Evolutionary conservation across 192 early-diverging fungal genomes (phyloP).

Genomic region (Umbelopsis sp.): DNA sequence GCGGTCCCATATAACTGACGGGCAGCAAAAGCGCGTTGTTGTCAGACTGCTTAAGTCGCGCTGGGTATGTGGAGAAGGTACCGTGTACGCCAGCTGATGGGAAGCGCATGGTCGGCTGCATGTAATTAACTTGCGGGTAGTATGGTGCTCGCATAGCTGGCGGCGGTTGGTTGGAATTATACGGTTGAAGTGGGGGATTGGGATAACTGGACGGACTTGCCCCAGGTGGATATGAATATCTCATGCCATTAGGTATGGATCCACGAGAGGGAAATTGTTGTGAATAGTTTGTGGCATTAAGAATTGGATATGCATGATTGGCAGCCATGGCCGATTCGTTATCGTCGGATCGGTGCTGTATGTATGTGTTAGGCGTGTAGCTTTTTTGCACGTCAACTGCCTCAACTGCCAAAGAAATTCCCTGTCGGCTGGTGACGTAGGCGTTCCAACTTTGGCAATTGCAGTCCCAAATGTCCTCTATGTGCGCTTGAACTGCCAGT

Average conservation of each 20-base stretch:
- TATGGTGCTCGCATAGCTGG: not conserved
- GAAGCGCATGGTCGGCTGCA: not conserved
- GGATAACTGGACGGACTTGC: not conserved
- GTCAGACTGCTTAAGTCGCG: slow-evolving; percentile 50
- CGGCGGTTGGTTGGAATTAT: not conserved
- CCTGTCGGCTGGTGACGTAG: too few relatives aligned
- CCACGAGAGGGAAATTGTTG: not conserved
- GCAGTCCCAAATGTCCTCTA: too few relatives aligned
- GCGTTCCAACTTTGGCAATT: too few relatives aligned
- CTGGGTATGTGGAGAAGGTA: slow-evolving; percentile 52
- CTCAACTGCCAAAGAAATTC: too few relatives aligned
- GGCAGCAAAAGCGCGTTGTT: slow-evolving; percentile 56
- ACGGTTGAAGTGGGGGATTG: not conserved
- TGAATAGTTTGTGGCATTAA: not conserved
- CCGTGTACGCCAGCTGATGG: slow-evolving; percentile 29
- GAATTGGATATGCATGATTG: slow-evolving; percentile 9
- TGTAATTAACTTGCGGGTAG: not conserved
- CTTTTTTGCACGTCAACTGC: not conserved
- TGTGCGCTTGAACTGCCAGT: too few relatives aligned
- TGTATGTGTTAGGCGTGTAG: not conserved
- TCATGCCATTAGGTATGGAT: slow-evolving; percentile 7
- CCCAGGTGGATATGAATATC: slow-evolving; percentile 12
- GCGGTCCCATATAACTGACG: slow-evolving; percentile 37
- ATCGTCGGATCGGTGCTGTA: not conserved
- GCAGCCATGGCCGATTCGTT: slow-evolving; percentile 6